Evolutionary conservation across 2,329 filamentous ascomycete genomes (phyloP).

Genomic region (Aspergillus carbonarius): DNA sequence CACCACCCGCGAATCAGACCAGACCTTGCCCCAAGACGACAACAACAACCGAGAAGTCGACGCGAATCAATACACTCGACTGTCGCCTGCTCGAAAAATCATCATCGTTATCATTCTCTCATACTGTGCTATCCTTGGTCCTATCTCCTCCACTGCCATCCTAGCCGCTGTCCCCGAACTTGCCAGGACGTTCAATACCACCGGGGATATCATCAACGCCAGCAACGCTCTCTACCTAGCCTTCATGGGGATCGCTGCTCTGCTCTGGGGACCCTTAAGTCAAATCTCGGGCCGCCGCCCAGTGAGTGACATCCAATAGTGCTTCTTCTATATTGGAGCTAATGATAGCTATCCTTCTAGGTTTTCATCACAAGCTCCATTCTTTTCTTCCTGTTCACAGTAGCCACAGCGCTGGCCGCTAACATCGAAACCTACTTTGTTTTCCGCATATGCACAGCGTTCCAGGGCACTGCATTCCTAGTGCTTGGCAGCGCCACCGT

Average conservation of each 20-base stretch:
- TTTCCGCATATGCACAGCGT: conserved; percentile 71
- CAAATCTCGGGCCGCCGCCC: conserved; percentile 61
- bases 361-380: conserved; percentile 60
- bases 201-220: conserved; percentile 67
- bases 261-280: conserved; percentile 71
- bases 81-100: conserved; percentile 62
- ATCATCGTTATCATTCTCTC: conserved; percentile 68
- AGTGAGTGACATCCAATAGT: conserved; percentile 41
- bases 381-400: conserved; percentile 67
- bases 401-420: conserved; percentile 70
- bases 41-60: conserved; percentile 42
- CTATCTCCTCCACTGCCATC: conserved; percentile 71
- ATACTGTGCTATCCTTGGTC: conserved; percentile 73
- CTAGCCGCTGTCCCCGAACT: conserved; percentile 74
- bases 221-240: conserved; percentile 74
- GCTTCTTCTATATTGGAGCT: neutral
- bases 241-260: conserved; percentile 69
- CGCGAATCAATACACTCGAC: conserved; percentile 62
- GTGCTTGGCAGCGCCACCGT: conserved; percentile 70
- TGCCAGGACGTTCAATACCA: conserved; percentile 63
- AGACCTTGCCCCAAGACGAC: conserved; percentile 28
- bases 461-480: conserved; percentile 72
- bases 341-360: conserved; percentile 32
- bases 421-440: conserved; percentile 71
- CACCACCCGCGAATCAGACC: conserved; percentile 34